Percentiles rank a stretch among this genome's conserved stretches.
Evolutionary conservation across 306 rosid species (phyloP).

Genomic region (Amphicarpaea edgeworthii): DNA sequence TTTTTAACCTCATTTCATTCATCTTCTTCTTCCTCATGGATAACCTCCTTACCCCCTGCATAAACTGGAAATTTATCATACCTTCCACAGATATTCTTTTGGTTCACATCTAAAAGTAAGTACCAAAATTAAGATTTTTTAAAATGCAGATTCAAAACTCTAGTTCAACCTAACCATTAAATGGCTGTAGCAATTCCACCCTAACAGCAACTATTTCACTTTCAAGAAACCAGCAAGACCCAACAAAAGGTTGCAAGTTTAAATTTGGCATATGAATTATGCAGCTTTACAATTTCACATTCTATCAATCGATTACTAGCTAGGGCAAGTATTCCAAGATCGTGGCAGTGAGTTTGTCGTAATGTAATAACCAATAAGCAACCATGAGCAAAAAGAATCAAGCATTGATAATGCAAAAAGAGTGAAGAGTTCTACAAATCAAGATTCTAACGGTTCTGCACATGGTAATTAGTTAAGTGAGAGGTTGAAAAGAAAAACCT

Average conservation of each 20-base stretch:
- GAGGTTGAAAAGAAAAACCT: slow-evolving; percentile 57
- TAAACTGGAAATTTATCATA: slow-evolving; percentile 27
- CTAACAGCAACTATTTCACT: slow-evolving; percentile 12
- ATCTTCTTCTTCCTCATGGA: slow-evolving; percentile 22
- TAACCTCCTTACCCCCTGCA: neutral
- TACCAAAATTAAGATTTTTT: neutral
- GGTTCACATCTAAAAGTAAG: slow-evolving; percentile 1
- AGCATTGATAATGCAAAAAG: too few species aligned
- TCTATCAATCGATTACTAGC: slow-evolving; percentile 4
- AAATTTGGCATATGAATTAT: slow-evolving; percentile 27
- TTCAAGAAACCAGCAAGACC: slow-evolving; percentile 18
- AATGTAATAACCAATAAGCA: slow-evolving; percentile 1
- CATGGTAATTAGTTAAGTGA: neutral
- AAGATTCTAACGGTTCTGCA: neutral
- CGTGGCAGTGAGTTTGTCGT: neutral
- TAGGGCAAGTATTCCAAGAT: neutral
- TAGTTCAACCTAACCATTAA: slow-evolving; percentile 25
- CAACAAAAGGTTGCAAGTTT: neutral
- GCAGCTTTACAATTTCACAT: slow-evolving; percentile 15
- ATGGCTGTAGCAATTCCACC: slow-evolving; percentile 19
- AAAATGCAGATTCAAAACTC: slow-evolving; percentile 24
- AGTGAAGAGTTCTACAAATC: neutral
- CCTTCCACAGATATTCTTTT: neutral
- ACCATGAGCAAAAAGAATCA: too few species aligned
- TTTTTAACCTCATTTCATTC: slow-evolving; percentile 20